Evolutionary conservation across 78 protist species (phyloP).

Genomic region (Dictyostelium brefeldianum): DNA sequence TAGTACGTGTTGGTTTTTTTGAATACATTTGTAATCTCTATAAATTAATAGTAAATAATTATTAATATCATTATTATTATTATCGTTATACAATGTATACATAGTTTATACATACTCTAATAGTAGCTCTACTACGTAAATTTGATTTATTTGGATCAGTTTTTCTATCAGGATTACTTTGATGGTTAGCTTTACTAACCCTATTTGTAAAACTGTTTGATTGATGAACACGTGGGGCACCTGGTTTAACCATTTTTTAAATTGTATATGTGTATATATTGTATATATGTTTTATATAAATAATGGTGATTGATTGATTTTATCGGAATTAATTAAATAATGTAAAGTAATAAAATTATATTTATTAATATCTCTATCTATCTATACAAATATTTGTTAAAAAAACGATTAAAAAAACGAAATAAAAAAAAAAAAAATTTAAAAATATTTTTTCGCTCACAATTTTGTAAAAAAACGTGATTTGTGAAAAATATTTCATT

Average conservation of each 20-base stretch:
- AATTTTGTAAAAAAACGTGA: too few species aligned
- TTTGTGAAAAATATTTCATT: too few species aligned
- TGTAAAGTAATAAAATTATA: too few species aligned
- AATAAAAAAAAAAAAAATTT: too few species aligned
- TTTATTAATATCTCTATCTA: too few species aligned
- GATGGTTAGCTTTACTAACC: conserved; percentile 33
- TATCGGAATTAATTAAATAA: too few species aligned
- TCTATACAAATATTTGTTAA: not conserved
- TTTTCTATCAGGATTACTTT: conserved; percentile 66
- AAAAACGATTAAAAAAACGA: not conserved
- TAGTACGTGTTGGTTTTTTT: conserved; percentile 48
- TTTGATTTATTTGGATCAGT: conserved; percentile 33
- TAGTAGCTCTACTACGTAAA: conserved; percentile 60
- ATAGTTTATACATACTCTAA: conserved; percentile 19
- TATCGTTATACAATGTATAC: too few species aligned
- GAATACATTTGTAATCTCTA: conserved; percentile 85
- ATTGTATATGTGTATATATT: not conserved
- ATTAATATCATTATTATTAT: too few species aligned
- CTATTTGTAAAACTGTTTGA: conserved; percentile 65
- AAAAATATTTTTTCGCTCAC: too few species aligned
- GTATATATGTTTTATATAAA: too few species aligned
- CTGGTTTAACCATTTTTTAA: conserved; percentile 66
- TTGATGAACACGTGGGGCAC: conserved; percentile 8
- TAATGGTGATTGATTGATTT: too few species aligned
- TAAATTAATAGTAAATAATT: too few species aligned